Conservation (phyloP, 495 filamentous ascomycete genomes). For the Hyaloscypha bicolor region DNA sequence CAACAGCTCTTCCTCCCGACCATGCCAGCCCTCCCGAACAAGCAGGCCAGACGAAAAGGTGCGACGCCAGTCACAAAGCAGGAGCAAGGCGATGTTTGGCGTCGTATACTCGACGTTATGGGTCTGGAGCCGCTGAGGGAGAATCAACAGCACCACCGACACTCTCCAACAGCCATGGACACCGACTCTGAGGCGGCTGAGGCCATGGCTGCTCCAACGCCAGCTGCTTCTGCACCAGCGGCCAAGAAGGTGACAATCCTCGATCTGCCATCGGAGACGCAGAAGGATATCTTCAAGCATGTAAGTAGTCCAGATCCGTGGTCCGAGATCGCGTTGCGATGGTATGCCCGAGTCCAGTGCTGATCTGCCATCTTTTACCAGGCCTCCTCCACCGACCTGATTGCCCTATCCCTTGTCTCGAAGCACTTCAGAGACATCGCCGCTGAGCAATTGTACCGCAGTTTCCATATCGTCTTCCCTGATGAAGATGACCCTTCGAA, state of each 20-base stretch:
- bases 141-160: background rate
- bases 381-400: slow-evolving; percentile 49
- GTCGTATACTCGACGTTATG: slow-evolving; percentile 10
- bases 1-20: background rate
- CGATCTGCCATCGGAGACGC: slow-evolving; percentile 51
- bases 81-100: slow-evolving; percentile 20
- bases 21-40: slow-evolving; percentile 15
- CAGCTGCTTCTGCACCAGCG: background rate
- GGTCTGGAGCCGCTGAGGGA: slow-evolving; percentile 17
- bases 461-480: slow-evolving; percentile 57
- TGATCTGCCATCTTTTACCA: slow-evolving; percentile 16
- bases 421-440: slow-evolving; percentile 57
- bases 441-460: slow-evolving; percentile 57
- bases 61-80: slow-evolving; percentile 9
- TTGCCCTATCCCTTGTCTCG: slow-evolving; percentile 56
- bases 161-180: background rate
- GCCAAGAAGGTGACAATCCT: slow-evolving; percentile 33
- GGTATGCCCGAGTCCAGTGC: background rate
- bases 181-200: background rate
- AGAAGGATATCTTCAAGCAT: slow-evolving; percentile 52
- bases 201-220: background rate
- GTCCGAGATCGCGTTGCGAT: background rate
- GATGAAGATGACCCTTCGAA: slow-evolving; percentile 52
- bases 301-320: slow-evolving; percentile 33
- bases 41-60: slow-evolving; percentile 18